Conservation (phyloP, 148 eudicot genomes). For the Chenopodium formosanum region DNA sequence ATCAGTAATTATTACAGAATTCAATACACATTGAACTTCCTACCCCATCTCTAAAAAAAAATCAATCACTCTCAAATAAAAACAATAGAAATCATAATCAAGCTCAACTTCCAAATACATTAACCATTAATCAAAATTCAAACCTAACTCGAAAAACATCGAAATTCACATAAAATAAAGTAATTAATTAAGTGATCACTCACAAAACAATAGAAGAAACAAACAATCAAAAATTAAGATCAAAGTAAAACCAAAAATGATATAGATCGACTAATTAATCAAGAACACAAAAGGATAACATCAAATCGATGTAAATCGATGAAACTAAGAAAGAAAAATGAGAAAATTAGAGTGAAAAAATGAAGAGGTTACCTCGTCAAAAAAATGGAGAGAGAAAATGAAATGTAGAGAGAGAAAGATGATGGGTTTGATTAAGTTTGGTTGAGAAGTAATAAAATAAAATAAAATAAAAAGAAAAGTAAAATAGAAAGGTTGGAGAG, state of each 20-base stretch:
- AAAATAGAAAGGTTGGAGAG: too few relatives aligned
- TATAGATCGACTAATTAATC: conserved; percentile 5
- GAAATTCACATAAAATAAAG: not conserved
- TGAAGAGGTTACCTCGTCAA: conserved; percentile 16
- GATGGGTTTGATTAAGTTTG: conserved; percentile 1
- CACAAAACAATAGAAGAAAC: not conserved
- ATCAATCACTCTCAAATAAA: not conserved
- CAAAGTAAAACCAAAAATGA: not conserved
- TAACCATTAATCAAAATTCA: not conserved
- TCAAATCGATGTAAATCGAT: not conserved
- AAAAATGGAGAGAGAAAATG: conserved; percentile 10
- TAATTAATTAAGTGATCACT: not conserved
- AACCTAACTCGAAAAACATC: not conserved
- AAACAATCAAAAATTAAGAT: conserved; percentile 5
- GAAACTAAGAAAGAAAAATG: not conserved
- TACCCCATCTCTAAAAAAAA: too few relatives aligned
- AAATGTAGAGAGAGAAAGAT: not conserved
- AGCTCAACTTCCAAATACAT: not conserved
- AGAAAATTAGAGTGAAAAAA: not conserved
- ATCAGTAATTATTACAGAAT: too few relatives aligned
- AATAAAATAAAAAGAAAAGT: not conserved
- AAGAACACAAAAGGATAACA: not conserved
- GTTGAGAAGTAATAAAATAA: not conserved
- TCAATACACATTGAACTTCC: too few relatives aligned
- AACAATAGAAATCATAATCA: not conserved